These are phyloP conservation scores for Picochlorum sp. DNA, from an alignment of 139 green algal species.

Conservation along the genomic window DNA sequence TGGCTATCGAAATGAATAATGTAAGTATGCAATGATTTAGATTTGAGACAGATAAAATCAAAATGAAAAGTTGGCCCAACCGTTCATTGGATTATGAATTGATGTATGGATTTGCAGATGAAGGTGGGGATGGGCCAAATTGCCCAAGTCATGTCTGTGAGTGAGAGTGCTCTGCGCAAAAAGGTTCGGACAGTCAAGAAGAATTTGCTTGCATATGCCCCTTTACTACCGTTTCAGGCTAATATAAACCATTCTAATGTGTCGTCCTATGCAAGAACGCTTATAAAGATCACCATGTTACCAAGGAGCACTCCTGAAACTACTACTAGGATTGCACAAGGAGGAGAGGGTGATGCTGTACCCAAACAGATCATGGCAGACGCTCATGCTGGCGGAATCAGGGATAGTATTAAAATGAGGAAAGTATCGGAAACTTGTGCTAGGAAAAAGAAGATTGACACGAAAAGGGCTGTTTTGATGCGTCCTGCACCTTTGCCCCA, in stretches of 20 bases:
- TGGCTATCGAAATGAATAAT: conserved; percentile 6
- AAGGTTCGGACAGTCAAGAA: neutral
- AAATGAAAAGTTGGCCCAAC: no score
- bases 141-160: neutral
- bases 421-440: no score
- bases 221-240: neutral
- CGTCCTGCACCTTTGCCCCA: no score
- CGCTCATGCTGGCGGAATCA: no score
- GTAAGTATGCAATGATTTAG: no score
- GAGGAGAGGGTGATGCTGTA: neutral
- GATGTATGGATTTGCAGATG: neutral
- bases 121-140: neutral
- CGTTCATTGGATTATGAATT: no score
- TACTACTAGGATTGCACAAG: neutral
- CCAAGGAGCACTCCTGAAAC: neutral
- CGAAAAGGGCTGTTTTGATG: no score
- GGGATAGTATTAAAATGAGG: no score
- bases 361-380: no score
- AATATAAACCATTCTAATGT: conserved; percentile 1
- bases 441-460: no score
- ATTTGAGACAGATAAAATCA: no score
- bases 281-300: neutral
- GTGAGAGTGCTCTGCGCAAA: neutral
- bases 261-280: neutral
- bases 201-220: neutral